These are phyloP conservation scores for Rubroboletus satanas DNA, from an alignment of 768 basidiomycete genomes.

Conservation along the genomic window DNA sequence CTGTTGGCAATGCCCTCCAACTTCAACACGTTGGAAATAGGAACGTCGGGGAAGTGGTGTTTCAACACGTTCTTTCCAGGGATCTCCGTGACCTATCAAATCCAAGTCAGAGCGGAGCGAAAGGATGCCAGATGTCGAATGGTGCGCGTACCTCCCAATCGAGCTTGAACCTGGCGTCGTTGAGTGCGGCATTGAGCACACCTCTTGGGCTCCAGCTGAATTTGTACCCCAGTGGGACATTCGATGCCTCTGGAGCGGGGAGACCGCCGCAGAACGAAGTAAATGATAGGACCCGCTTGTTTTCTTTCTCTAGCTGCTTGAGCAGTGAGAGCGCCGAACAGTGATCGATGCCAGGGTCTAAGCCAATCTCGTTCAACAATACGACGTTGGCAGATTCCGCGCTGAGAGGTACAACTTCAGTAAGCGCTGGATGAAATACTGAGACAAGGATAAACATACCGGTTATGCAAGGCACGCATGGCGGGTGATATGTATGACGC, in stretches of 20 bases:
- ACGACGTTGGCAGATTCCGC: constrained; percentile 62
- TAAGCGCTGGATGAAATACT: background rate
- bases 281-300: constrained; percentile 65
- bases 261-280: constrained; percentile 92
- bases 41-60: constrained; percentile 61
- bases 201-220: constrained; percentile 93
- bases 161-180: constrained; percentile 65
- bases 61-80: constrained; percentile 51
- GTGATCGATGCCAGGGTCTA: constrained; percentile 89
- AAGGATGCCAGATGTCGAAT: background rate
- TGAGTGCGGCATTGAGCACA: constrained; percentile 76
- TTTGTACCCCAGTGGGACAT: constrained; percentile 81
- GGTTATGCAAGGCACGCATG: constrained; percentile 62
- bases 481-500: constrained; percentile 84
- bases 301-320: constrained; percentile 43
- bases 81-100: constrained; percentile 43
- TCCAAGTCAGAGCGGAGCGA: background rate
- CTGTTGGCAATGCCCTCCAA: constrained; percentile 88
- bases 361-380: constrained; percentile 84
- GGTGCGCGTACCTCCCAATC: constrained; percentile 43
- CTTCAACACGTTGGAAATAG: constrained; percentile 54
- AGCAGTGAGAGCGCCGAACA: constrained; percentile 78
- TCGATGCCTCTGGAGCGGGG: constrained; percentile 60
- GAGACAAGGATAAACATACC: constrained; percentile 40
- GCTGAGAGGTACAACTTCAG: constrained; percentile 31